Evolutionary conservation across 345 rosid genomes (phyloP), one percentile per base, ranked within the genome.

Genomic region (Iberis pinnata): DNA sequence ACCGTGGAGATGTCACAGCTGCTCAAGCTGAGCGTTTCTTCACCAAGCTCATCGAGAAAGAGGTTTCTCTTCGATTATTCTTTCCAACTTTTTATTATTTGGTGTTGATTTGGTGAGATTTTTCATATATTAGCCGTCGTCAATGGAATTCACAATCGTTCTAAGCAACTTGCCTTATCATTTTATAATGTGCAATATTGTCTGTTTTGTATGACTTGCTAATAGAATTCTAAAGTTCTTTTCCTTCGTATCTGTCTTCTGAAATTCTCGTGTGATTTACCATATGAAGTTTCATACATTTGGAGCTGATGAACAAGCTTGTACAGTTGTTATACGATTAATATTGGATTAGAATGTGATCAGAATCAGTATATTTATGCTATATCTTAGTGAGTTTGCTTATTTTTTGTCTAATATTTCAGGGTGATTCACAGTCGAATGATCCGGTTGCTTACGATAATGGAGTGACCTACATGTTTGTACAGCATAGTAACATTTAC

Each of bases 341-440:
- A 18, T 37, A 18, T 56, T 24, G 48, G 43, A 56, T 54, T 65
- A 5, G 29, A 14, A 15, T 36, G 20, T 14, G 32, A 56, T 57
- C 53, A 31, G 6, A n/a, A 40, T 46, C 14, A 2, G 2, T 39
- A 6, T 13, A 4, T 16, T 29, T 13, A 4, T 38, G 9, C 46
- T n/a, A 2, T 46, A 25, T 31, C 12, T 53, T 53, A 52, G 27
- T 50, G 26, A 19, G 44, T 36, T 53, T 47, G 18, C 44, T 49
- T 55, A 33, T 3, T 18, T 48, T 48, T 8, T 8, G 29, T 58
- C 8, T 58, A 36, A 9, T 66, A 6, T 24, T 50, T 33, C 72
- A 92, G 98, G 97, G 95, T 38, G 98, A 92, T 81, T 86, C 89
- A 60, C 88, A 92, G 67, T 83, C 90, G 6, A 95, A 85, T 69